phyloP scores from a whole-genome alignment of 2,329 filamentous ascomycete species.

The Ophiostoma novo-ulmi region DNA sequence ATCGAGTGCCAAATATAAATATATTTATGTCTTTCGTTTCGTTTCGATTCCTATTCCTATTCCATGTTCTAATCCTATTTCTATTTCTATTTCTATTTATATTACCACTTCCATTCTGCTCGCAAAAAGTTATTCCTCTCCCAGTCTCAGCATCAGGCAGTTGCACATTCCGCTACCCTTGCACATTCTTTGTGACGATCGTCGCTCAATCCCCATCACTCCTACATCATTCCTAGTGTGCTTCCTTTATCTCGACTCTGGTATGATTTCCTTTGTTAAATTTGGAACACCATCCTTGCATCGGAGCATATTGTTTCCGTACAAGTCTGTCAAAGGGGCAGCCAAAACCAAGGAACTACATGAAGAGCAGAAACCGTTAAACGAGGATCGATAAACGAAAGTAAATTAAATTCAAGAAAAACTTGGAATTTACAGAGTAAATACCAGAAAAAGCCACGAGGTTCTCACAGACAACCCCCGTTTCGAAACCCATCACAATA shows the following conservation, averaged over 20 bases:
- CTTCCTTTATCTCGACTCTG: not conserved
- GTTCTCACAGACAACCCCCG: not conserved
- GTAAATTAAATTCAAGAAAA: not conserved
- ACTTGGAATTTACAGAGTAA: too few species aligned
- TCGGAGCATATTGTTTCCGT: not conserved
- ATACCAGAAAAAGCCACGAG: not conserved
- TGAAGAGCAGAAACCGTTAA: too few species aligned
- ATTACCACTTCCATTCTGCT: not conserved
- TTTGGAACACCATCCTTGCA: not conserved
- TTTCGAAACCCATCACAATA: not conserved
- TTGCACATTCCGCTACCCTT: not conserved
- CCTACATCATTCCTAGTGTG: not conserved
- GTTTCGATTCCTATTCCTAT: not conserved
- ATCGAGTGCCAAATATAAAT: not conserved
- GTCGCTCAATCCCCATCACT: not conserved
- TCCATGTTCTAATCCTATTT: not conserved
- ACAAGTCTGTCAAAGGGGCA: not conserved
- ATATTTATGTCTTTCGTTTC: not conserved
- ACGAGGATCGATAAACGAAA: too few species aligned
- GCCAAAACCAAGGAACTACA: not conserved
- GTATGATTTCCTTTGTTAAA: not conserved
- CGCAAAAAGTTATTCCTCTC: not conserved
- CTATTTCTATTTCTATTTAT: not conserved
- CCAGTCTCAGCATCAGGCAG: constrained; percentile 1
- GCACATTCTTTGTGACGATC: not conserved